These are phyloP conservation scores for Thecaphora thlaspeos DNA, from an alignment of 1,284 basidiomycete genomes.

Conservation along the genomic window DNA sequence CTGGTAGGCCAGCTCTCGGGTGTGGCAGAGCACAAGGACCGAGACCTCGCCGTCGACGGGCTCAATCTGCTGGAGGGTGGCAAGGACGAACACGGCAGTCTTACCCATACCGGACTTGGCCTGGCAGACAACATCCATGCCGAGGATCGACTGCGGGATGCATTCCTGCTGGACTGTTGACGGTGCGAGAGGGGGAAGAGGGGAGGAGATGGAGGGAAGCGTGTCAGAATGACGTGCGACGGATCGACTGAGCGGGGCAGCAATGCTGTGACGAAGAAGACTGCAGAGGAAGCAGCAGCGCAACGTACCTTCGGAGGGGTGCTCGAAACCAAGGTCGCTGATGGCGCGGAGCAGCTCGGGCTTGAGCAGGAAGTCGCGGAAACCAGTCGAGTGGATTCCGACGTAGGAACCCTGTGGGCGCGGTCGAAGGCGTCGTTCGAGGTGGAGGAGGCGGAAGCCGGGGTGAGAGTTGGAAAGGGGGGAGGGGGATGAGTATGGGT, in stretches of 20 bases:
- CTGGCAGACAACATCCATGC: slow-evolving; percentile 99
- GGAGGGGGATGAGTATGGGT: too few relatives aligned
- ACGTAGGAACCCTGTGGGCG: slow-evolving; percentile 56
- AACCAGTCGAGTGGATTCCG: slow-evolving; percentile 58
- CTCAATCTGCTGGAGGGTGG: slow-evolving; percentile 96
- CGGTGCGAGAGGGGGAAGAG: not conserved
- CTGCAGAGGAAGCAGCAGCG: too few relatives aligned
- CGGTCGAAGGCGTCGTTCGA: too few relatives aligned
- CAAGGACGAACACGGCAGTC: slow-evolving; percentile 98
- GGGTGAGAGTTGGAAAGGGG: too few relatives aligned
- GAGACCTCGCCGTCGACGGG: slow-evolving; percentile 97
- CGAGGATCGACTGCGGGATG: slow-evolving; percentile 97
- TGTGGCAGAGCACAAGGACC: slow-evolving; percentile 97
- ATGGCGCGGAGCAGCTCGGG: slow-evolving; percentile 95
- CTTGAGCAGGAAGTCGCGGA: slow-evolving; percentile 86
- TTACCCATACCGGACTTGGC: slow-evolving; percentile 99
- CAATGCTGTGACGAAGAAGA: too few relatives aligned
- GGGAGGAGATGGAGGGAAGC: not conserved
- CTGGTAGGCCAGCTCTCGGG: slow-evolving; percentile 97
- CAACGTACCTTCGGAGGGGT: slow-evolving; percentile 95
- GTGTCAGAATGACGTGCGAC: too few relatives aligned
- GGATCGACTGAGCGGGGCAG: too few relatives aligned
- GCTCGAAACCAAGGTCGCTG: slow-evolving; percentile 98
- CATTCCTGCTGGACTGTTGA: slow-evolving; percentile 95
- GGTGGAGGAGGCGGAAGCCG: too few relatives aligned